Base-by-base conservation (phyloP, 352 stramenopile genomes). In the Phytophthora boehmeriae region DNA sequence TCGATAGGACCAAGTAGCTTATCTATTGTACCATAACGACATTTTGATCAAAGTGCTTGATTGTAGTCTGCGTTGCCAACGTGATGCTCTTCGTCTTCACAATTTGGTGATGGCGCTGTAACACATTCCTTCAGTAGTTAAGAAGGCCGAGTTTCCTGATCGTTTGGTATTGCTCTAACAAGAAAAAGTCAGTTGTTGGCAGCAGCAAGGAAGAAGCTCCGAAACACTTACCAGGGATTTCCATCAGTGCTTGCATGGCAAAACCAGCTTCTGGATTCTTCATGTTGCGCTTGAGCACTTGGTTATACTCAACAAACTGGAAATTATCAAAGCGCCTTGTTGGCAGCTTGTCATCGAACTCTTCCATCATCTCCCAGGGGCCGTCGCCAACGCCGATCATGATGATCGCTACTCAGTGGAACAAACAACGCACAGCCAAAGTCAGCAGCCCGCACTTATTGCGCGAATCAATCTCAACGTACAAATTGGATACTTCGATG, bases 291-390 rank as follows among this genome's bases (percentile, higher is more conserved):
- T 78, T 71, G 49, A 90, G 75, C 8, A 89, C 75, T 2, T 68
- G 59, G 44, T 80, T 87, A 65, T 89, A 94, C 42, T 89, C 73
- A 23, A 91, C 79, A 46, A 90, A 92, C 59, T 91, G 81, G 59
- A 91, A 89, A 48, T 91, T 93, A 61, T 92, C 83, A 49, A 90
- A 90, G 8, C 74, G 68, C 0, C 85, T 75, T 17, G 73, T 25
- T 17, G 80, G 76, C 14, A 92, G 56, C 22, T 83, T 45, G 60
- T 90, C 82, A 48, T 92, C 84, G 55, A 90, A 92, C 50, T 89
- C 72, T 25, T 82, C 47, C 82, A 93, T 92, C 73, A 89, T 86
- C 14, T 90, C 84, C 84, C 82, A 93, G 10, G 84, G 84, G 5
- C 84, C 84, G 32, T 93, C 84, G 8, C 84, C 84, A 3, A 92